Percentiles rank a stretch among this genome's conserved stretches.
phyloP scores from a whole-genome alignment of 257 asterid genomes.

The Lycium ferocissimum region DNA sequence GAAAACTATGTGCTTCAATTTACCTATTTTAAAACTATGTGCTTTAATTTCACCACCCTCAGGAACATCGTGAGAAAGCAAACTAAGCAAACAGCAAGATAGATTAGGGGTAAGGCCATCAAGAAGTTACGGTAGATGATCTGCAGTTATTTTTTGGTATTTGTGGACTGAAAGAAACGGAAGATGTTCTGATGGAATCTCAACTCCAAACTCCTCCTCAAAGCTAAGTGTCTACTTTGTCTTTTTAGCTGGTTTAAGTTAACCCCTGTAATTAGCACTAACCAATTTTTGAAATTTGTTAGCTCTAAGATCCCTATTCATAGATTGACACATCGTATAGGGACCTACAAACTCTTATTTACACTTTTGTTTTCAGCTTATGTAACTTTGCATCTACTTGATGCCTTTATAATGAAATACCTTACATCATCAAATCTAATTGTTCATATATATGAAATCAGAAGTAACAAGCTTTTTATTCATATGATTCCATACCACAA shows the following conservation, averaged over 20 bases:
- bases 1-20: conserved; percentile 1
- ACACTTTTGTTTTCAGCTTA: background rate
- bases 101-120: background rate
- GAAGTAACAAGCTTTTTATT: background rate
- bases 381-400: too few species aligned
- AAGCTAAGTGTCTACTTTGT: background rate
- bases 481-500: conserved; percentile 9
- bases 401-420: background rate
- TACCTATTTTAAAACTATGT: background rate
- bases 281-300: too few species aligned
- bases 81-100: background rate
- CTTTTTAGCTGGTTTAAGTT: background rate
- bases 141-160: background rate
- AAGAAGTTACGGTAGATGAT: background rate
- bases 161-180: background rate
- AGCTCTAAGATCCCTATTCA: too few species aligned
- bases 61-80: background rate
- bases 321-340: too few species aligned
- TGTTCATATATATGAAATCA: background rate
- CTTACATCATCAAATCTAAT: background rate
- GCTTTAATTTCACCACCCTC: background rate
- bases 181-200: background rate
- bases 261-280: background rate
- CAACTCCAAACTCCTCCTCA: background rate
- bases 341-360: background rate